These are phyloP conservation scores for Fusarium napiforme DNA, from an alignment of 2,329 filamentous ascomycete genomes.

Conservation along the genomic window DNA sequence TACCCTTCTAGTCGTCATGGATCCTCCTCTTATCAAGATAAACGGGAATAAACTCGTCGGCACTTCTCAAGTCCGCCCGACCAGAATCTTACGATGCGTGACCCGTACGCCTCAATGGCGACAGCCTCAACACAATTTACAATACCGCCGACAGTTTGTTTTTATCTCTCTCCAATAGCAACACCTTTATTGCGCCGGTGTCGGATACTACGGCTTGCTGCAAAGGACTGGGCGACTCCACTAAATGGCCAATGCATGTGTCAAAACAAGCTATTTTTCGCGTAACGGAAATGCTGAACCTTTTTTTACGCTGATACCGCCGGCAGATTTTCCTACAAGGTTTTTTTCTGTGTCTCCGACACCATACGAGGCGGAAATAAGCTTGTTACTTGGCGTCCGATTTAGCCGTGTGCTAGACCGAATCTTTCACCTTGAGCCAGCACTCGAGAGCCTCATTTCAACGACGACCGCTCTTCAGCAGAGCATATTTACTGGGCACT, in stretches of 20 bases:
- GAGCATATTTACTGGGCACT: background rate
- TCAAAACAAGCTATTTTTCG: conserved; percentile 34
- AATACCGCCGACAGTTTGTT: background rate
- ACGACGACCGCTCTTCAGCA: background rate
- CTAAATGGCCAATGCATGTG: conserved; percentile 24
- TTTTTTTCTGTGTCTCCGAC: background rate
- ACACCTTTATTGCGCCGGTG: conserved; percentile 4
- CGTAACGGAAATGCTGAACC: conserved; percentile 29
- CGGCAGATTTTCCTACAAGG: background rate
- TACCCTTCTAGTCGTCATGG: background rate
- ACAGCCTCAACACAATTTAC: conserved; percentile 3
- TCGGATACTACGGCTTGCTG: conserved; percentile 15
- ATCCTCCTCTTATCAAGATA: background rate
- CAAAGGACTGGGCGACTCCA: conserved; percentile 20
- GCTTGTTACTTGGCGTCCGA: conserved; percentile 20
- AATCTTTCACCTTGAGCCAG: background rate
- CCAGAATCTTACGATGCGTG: conserved; percentile 14
- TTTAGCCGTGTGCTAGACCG: conserved; percentile 12
- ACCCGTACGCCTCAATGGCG: background rate
- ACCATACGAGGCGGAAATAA: conserved; percentile 10
- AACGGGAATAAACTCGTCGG: background rate
- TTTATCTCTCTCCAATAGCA: conserved; percentile 16
- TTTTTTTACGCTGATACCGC: background rate
- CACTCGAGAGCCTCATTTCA: conserved; percentile 12
- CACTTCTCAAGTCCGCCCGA: background rate